Percentiles rank a stretch among this genome's conserved stretches.
Conservation (phyloP, 2,329 filamentous ascomycete genomes). For the Penicillium fuscoglaucum region DNA sequence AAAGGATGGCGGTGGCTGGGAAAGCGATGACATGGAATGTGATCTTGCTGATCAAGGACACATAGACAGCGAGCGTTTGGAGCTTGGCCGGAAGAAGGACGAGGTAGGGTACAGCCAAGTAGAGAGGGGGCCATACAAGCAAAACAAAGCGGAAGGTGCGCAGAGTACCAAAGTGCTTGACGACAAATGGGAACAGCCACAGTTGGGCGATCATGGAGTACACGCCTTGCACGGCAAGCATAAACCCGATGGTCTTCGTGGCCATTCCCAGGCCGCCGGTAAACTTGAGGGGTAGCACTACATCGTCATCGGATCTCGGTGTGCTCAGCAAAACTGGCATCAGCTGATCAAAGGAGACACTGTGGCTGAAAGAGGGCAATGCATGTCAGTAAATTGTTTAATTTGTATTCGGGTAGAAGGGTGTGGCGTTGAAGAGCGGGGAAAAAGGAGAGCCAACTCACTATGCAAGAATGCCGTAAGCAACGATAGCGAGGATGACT, state of each 20-base stretch:
- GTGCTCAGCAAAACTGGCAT: conserved; percentile 90
- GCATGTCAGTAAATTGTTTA: conserved; percentile 49
- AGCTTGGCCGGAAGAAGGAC: conserved; percentile 73
- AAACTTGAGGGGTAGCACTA: conserved; percentile 80
- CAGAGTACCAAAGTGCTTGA: conserved; percentile 72
- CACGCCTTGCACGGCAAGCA: conserved; percentile 83
- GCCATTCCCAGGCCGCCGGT: conserved; percentile 80
- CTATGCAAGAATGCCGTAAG: conserved; percentile 92
- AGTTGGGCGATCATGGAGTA: conserved; percentile 88
- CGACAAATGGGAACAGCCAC: conserved; percentile 77
- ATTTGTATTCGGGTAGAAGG: conserved; percentile 6
- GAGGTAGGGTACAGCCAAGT: conserved; percentile 84
- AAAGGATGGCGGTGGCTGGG: conserved; percentile 82
- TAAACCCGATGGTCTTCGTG: conserved; percentile 80
- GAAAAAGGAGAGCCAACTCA: conserved; percentile 56
- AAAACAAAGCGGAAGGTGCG: conserved; percentile 80
- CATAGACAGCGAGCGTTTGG: conserved; percentile 72
- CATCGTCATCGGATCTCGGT: conserved; percentile 50
- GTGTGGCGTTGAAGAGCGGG: background rate
- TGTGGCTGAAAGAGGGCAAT: conserved; percentile 64
- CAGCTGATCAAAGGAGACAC: conserved; percentile 92
- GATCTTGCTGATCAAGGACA: conserved; percentile 85
- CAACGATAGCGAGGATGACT: conserved; percentile 82
- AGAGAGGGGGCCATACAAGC: conserved; percentile 80
- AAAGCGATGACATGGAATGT: conserved; percentile 89